Conservation (phyloP, 2,329 filamentous ascomycete genomes). For the Aspergillus terreus region DNA sequence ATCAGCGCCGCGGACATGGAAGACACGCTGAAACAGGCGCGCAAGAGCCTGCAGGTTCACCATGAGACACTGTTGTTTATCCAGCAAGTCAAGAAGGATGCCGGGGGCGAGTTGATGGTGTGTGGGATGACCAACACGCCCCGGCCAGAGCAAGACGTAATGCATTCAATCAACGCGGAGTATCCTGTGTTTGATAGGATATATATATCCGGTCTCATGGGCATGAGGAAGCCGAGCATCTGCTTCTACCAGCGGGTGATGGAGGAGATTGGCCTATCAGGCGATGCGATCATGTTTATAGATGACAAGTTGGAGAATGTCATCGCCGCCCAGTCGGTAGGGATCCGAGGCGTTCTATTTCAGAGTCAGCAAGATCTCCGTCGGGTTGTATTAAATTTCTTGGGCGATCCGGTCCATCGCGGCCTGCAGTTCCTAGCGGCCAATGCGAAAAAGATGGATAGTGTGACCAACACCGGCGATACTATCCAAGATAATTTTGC, state of each 20-base stretch:
- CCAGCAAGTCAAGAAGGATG: not conserved
- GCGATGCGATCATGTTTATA: constrained; percentile 23
- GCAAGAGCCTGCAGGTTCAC: not conserved
- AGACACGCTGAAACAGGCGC: not conserved
- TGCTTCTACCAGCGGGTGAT: constrained; percentile 33
- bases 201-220: constrained; percentile 30
- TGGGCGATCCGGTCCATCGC: constrained; percentile 5
- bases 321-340: constrained; percentile 20
- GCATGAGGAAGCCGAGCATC: constrained; percentile 34
- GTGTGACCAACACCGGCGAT: constrained; percentile 18
- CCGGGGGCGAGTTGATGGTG: not conserved
- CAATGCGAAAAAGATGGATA: constrained; percentile 8
- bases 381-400: not conserved
- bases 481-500: constrained; percentile 25
- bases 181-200: constrained; percentile 34
- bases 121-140: constrained; percentile 6
- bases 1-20: not conserved
- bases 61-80: not conserved
- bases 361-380: not conserved
- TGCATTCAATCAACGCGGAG: not conserved
- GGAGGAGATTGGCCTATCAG: constrained; percentile 11
- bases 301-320: constrained; percentile 30
- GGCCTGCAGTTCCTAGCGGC: constrained; percentile 3
- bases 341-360: constrained; percentile 22
- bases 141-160: not conserved